phyloP scores from a whole-genome alignment of 2,329 filamentous ascomycete species.

The Nigrograna mackinnonii region DNA sequence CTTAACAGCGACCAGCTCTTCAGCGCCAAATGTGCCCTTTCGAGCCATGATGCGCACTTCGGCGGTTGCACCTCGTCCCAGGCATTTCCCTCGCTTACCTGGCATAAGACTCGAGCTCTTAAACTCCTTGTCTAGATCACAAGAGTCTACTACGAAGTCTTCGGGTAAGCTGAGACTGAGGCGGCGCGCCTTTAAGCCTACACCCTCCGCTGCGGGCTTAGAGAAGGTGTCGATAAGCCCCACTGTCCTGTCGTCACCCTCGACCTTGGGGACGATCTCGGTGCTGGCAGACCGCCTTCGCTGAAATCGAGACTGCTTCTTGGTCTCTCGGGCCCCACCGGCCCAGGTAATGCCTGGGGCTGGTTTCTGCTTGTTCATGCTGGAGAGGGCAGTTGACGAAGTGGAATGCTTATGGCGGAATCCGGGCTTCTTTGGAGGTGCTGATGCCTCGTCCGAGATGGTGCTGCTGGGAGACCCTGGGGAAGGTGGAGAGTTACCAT shows the following conservation, averaged over 20 bases:
- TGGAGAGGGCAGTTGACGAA: conserved; percentile 33
- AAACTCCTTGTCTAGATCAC: conserved; percentile 70
- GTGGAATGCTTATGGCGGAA: conserved; percentile 20
- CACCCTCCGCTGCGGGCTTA: conserved; percentile 64
- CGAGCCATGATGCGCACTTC: conserved; percentile 80
- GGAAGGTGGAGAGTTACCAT: conserved; percentile 40
- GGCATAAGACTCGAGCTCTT: conserved; percentile 68
- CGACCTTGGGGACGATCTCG: conserved; percentile 31
- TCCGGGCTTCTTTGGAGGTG: conserved; percentile 14
- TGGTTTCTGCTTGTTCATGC: conserved; percentile 23
- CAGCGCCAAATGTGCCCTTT: conserved; percentile 62
- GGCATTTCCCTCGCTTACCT: conserved; percentile 71
- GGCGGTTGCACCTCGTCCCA: conserved; percentile 82
- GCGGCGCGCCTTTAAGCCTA: conserved; percentile 77
- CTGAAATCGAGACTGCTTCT: conserved; percentile 20
- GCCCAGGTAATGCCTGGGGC: conserved; percentile 33
- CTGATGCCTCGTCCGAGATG: conserved; percentile 19
- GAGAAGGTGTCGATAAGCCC: conserved; percentile 40
- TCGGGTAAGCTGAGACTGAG: conserved; percentile 75
- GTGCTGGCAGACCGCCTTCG: conserved; percentile 42
- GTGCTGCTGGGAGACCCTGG: conserved; percentile 40
- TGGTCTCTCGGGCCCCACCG: conserved; percentile 20
- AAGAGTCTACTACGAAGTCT: conserved; percentile 73
- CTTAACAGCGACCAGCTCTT: conserved; percentile 83
- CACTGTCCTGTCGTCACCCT: conserved; percentile 26